These are phyloP conservation scores for Solanum chacoense DNA, from an alignment of 305 asterid genomes.

Conservation along the genomic window DNA sequence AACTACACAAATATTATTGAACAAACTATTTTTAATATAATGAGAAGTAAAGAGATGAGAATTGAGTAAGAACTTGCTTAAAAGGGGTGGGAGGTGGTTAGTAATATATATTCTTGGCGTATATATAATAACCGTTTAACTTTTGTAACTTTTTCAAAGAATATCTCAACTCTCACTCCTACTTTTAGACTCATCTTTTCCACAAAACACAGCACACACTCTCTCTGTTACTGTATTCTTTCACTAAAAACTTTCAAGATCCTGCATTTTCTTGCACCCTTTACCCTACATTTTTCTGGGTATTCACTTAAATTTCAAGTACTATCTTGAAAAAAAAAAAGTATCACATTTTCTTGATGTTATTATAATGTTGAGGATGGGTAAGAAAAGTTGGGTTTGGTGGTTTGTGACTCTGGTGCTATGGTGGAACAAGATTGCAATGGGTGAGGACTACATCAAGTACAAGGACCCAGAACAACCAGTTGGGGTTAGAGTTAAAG, in stretches of 20 bases:
- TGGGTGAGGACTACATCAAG: constrained; percentile 28
- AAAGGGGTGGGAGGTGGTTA: neutral
- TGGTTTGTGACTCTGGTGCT: constrained; percentile 25
- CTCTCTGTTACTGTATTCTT: neutral
- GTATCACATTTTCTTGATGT: neutral
- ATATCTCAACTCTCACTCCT: neutral
- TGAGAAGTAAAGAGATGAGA: too few species aligned
- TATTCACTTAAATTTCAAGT: neutral
- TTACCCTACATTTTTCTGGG: neutral
- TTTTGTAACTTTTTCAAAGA: neutral
- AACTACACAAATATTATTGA: too few species aligned
- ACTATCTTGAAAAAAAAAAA: neutral
- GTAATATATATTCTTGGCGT: neutral
- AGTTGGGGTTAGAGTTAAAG: constrained; percentile 46
- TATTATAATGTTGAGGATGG: neutral
- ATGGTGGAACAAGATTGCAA: constrained; percentile 31
- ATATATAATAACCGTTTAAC: neutral
- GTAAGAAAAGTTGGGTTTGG: constrained; percentile 1
- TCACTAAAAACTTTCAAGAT: neutral
- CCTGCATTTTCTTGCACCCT: constrained; percentile 4
- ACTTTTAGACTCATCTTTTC: neutral
- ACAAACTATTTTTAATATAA: too few species aligned
- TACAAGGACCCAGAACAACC: constrained; percentile 74
- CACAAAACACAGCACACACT: neutral
- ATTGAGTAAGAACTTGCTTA: neutral